Conservation (phyloP, 1,284 basidiomycete species). For the Irpex sp. region DNA sequence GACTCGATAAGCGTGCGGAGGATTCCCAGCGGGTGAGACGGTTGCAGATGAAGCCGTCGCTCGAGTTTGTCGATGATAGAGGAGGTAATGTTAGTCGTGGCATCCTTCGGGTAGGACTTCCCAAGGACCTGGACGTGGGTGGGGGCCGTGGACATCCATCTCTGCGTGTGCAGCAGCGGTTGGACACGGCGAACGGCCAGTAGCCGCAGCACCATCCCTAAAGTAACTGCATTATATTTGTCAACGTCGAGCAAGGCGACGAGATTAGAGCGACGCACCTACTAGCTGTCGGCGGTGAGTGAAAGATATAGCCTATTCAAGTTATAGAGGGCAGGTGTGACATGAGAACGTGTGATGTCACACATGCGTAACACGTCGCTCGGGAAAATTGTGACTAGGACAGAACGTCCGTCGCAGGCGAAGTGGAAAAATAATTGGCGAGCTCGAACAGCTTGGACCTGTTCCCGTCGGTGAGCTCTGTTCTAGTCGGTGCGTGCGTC, state of each 20-base stretch:
- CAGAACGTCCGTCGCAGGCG: background rate
- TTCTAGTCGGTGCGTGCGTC: background rate
- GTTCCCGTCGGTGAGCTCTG: background rate
- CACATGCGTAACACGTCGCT: background rate
- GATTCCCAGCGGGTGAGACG: slow-evolving; percentile 83
- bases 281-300: background rate
- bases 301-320: background rate
- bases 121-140: slow-evolving; percentile 44
- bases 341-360: background rate
- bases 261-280: background rate
- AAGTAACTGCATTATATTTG: background rate
- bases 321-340: background rate
- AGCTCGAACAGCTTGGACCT: background rate
- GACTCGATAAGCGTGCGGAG: slow-evolving; percentile 84
- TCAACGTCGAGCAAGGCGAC: background rate
- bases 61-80: slow-evolving; percentile 78
- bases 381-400: background rate
- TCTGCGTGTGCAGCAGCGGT: background rate
- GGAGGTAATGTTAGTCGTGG: slow-evolving; percentile 82
- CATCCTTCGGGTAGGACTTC: slow-evolving; percentile 65
- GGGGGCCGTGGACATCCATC: background rate
- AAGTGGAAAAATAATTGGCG: background rate
- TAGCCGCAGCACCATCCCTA: background rate
- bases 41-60: slow-evolving; percentile 71
- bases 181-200: background rate